Base-by-base conservation (phyloP, 140 eudicot genomes). In the Cichorium intybus region DNA sequence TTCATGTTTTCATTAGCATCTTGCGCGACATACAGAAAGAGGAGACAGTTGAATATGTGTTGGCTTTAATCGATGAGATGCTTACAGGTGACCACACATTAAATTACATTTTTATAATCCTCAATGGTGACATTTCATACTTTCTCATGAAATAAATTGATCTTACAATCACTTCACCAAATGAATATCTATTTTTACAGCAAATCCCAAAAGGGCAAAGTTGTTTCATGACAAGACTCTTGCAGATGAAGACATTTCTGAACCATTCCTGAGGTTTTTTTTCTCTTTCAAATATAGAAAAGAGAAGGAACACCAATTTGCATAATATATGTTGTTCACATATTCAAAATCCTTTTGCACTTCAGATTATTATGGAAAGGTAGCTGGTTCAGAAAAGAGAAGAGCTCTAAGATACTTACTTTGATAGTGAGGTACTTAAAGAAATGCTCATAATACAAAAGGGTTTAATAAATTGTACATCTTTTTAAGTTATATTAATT, bases 291-390 rank as follows among this genome's bases (percentile, higher is more conserved):
- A 47, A 16, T 43, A 20, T 57, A 20, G n/a, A 28, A 11, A 31
- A 27, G 5, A 17, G 24, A 4, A 52, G n/a, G n/a, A 66, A 8
- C 22, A 31, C 31, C 10, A 11, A 15, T n/a, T n/a, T n/a, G n/a
- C 6, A 18, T 33, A 33, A 39, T 58, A 2, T 41, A 43, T 3
- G 10, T 35, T 10, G 43, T 35, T 14, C 11, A 2, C 16, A 14
- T 43, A 43, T 2, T 43, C 31, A 21, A 50, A 35, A 17, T 48
- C 22, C 35, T 52, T 27, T 45, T 64, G 59, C 24, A 35, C 47
- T 74, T 41, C 85, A 93, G 99, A 72, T 80, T 93, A 88, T 80
- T 93, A n/a, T 78, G 86, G 93, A 93, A 79, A 79, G 99, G 97
- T 33, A 88, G 85, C 76, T 88, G 97, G 99, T 93, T 93, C 70